Percentiles rank a stretch among this genome's conserved stretches.
These are phyloP conservation scores for Achlya hypogyna DNA, from an alignment of 352 stramenopile species.

Conservation along the genomic window DNA sequence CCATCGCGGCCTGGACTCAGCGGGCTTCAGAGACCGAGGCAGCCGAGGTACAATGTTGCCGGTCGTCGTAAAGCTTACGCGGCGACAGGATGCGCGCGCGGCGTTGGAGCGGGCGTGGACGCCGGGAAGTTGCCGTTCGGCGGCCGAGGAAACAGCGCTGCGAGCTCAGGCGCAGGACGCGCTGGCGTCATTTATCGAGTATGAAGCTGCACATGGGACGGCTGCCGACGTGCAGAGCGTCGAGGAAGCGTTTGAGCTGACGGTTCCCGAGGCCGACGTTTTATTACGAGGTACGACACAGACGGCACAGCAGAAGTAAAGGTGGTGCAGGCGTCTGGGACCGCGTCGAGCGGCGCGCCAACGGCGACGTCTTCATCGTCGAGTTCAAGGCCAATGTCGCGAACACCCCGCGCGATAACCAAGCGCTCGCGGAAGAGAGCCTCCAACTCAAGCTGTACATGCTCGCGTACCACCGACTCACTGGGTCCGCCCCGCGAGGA, in stretches of 20 bases:
- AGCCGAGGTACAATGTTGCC: slow-evolving; percentile 15
- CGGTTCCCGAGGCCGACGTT: slow-evolving; percentile 39
- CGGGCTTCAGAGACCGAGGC: not conserved
- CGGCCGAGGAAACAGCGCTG: slow-evolving; percentile 30
- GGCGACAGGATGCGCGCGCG: slow-evolving; percentile 10
- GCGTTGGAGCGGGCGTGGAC: slow-evolving; percentile 16
- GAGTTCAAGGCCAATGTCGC: slow-evolving; percentile 82
- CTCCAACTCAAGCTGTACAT: slow-evolving; percentile 79
- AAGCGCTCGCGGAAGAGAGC: slow-evolving; percentile 46
- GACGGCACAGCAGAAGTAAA: not conserved
- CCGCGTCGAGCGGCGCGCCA: slow-evolving; percentile 40
- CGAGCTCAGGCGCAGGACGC: slow-evolving; percentile 30
- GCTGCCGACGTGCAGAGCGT: slow-evolving; percentile 38
- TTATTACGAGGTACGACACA: slow-evolving; percentile 26
- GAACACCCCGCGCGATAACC: slow-evolving; percentile 37
- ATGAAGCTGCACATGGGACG: slow-evolving; percentile 25
- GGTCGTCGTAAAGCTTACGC: slow-evolving; percentile 20
- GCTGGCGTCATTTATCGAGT: slow-evolving; percentile 37
- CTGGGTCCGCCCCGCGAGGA: slow-evolving; percentile 40
- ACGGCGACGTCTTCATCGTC: slow-evolving; percentile 38
- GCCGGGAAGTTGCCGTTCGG: slow-evolving; percentile 11
- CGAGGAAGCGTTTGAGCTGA: slow-evolving; percentile 51
- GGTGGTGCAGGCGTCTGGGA: slow-evolving; percentile 50
- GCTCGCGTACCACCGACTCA: slow-evolving; percentile 56
- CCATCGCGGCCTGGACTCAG: slow-evolving; percentile 34